Evolutionary conservation across 1,139 yeast genomes (phyloP), one percentile per base, ranked within the genome.

Genomic region (Lodderomyces orthopsilosis): DNA sequence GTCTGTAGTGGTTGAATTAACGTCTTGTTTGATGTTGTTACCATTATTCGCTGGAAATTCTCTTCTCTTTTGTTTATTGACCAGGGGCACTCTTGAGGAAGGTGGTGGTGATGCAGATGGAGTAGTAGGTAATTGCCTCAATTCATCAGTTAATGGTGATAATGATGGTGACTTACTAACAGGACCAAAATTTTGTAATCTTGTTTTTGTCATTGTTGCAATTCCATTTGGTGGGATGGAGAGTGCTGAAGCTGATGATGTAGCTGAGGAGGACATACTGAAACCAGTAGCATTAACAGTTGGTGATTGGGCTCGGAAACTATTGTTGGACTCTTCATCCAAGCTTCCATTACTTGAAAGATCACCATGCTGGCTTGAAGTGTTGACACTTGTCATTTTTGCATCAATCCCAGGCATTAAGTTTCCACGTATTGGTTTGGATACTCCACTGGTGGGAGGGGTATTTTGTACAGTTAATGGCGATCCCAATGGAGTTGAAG

Each of bases 401-500:
- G 34, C 32, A 27, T 27, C 32, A 13, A 27, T 27, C 5, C 32
- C 9, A 6, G 14, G 5, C 19, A 30, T 27, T n/a, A 15, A 30
- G n/a, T 30, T 17, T 7, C 34, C 34, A 15, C 15, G 7, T 10
- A 4, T 30, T 17, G 7, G 34, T 2, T 10, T 30, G 19, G 6
- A 28, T 9, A 15, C 19, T 7, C 19, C n/a, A 15, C 6, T 30
- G 19, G 4, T 24, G 27, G 27, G 4, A 12, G 34, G 18, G 3
- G 34, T 8, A 8, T 3, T 30, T 30, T 30, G 34, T 14, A 43
- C 30, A 4, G 48, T 43, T 18, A 43, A 41, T 9, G 48, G 48
- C 10, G 49, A 43, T 9, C 43, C 47, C 27, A 47, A 43, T 1
- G 48, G 46, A 10, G 34, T 40, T 9, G 10, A 17, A 3, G 14